Base-by-base conservation (phyloP, 257 asterid genomes). In the Perilla frutescens region DNA sequence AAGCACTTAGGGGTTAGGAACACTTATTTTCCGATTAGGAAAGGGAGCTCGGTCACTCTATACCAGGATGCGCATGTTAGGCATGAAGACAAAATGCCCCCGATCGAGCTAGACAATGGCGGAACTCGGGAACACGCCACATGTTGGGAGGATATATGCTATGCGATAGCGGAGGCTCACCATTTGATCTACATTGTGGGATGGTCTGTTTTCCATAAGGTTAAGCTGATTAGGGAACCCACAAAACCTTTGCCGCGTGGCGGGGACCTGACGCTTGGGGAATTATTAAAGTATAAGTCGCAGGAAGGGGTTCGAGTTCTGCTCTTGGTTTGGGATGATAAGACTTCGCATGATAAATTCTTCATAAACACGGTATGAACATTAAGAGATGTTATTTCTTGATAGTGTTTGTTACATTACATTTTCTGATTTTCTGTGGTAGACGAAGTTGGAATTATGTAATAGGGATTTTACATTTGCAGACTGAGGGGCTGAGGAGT, bases 301-400 rank as follows among this genome's bases (percentile, higher is more conserved):
- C 83, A 93, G 80, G 98, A 93, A 82, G 98, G 98, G 55, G 97
- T 93, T 73, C 85, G 98, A 50, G 97, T 93, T 83, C 83, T 93
- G 81, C 79, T 93, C 57, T 79, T 93, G 77, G 82, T 87, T 75
- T 93, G 98, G 98, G 98, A 93, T 81, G 98, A 93, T 76, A 91
- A 87, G 84, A 91, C 97, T 72, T 93, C 98, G 4, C 98, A 91
- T 26, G 79, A 84, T 72, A 87, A 78, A 70, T 80, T 84, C 82
- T 81, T 86, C 55, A 20, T 93, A 47, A 88, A 82, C 61, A 87
- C 89, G 96, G 98, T 93, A 88, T 53, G 85, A 43, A 31, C 8
- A 40, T 15, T 56, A 12, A 14, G 47, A 14, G n/a, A n/a, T n/a
- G n/a, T n/a, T n/a, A n/a, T 62, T 5, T 49, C 0, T 26, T 65